Percentiles rank a stretch among this genome's conserved stretches.
Evolutionary conservation across 148 eudicot species (phyloP).

Genomic region (Euryodendron excelsum): DNA sequence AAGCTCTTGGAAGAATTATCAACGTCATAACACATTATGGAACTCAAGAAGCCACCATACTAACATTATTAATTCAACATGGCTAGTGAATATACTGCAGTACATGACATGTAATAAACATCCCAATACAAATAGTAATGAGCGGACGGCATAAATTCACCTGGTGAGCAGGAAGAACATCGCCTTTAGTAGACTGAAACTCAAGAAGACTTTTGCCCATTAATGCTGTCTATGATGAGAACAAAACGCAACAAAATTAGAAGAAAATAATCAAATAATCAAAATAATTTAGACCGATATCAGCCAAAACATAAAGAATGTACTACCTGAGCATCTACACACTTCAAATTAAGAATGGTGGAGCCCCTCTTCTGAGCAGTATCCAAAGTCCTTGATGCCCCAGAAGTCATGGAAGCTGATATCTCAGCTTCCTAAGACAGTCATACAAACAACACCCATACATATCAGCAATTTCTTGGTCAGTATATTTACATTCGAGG

Average conservation of each 20-base stretch:
- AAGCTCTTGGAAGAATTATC: neutral
- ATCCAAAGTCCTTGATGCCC: constrained; percentile 73
- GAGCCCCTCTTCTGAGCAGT: constrained; percentile 81
- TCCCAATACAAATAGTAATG: neutral
- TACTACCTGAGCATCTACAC: constrained; percentile 86
- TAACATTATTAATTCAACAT: constrained; percentile 1
- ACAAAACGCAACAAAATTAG: neutral
- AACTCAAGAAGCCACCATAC: constrained; percentile 1
- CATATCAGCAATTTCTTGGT: constrained; percentile 5
- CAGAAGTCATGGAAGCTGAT: constrained; percentile 61
- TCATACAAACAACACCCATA: constrained; percentile 4
- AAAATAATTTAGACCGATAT: neutral
- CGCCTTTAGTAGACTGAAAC: constrained; percentile 92
- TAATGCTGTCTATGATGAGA: constrained; percentile 58
- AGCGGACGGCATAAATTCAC: constrained; percentile 27
- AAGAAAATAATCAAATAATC: neutral
- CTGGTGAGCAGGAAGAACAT: constrained; percentile 94
- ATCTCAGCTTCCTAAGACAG: constrained; percentile 84
- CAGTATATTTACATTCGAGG: too few relatives aligned
- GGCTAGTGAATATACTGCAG: neutral
- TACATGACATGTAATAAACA: neutral
- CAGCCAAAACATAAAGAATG: neutral
- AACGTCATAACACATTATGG: neutral
- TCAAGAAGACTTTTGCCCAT: constrained; percentile 91
- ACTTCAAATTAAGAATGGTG: constrained; percentile 81